Conservation (phyloP, 352 stramenopile genomes). For the Globisporangium takayamanum region DNA sequence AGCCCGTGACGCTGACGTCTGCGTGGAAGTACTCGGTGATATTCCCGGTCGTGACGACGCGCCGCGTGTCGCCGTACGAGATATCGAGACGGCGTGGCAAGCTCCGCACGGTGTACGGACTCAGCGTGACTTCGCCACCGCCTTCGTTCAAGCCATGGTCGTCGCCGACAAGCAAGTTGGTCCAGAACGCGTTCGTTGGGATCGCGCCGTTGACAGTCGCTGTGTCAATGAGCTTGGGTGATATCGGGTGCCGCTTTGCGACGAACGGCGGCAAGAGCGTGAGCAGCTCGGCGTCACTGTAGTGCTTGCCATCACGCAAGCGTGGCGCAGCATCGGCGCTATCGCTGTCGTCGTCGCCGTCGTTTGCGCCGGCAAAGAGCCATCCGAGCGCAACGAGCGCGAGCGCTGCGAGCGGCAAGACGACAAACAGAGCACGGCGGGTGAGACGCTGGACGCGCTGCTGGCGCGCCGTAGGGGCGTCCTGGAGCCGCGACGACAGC, state of each 20-base stretch:
- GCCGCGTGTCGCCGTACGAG: slow-evolving; percentile 76
- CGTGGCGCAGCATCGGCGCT: slow-evolving; percentile 3
- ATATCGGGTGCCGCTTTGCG: slow-evolving; percentile 44
- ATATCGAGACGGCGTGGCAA: slow-evolving; percentile 65
- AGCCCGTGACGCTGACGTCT: slow-evolving; percentile 65
- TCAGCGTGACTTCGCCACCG: slow-evolving; percentile 66
- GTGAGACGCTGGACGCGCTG: slow-evolving; percentile 16
- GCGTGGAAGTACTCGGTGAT: slow-evolving; percentile 81
- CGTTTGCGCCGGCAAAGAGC: slow-evolving; percentile 20
- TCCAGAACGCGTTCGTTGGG: slow-evolving; percentile 89
- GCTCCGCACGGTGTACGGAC: slow-evolving; percentile 76
- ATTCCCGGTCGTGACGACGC: slow-evolving; percentile 44
- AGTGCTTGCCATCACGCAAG: slow-evolving; percentile 1
- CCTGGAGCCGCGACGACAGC: slow-evolving; percentile 24
- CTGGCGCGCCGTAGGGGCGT: not conserved
- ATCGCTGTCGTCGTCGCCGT: slow-evolving; percentile 11
- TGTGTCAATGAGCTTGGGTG: slow-evolving; percentile 48
- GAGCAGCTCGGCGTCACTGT: slow-evolving; percentile 42
- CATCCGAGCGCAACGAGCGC: slow-evolving; percentile 43
- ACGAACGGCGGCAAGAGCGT: slow-evolving; percentile 51
- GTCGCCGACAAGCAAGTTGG: slow-evolving; percentile 79
- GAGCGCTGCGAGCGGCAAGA: slow-evolving; percentile 45
- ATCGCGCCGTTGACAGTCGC: slow-evolving; percentile 39
- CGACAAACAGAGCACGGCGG: slow-evolving; percentile 44
- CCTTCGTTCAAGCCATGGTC: slow-evolving; percentile 67